phyloP scores from a whole-genome alignment of 306 rosid species.

The Cicer judaicum region DNA sequence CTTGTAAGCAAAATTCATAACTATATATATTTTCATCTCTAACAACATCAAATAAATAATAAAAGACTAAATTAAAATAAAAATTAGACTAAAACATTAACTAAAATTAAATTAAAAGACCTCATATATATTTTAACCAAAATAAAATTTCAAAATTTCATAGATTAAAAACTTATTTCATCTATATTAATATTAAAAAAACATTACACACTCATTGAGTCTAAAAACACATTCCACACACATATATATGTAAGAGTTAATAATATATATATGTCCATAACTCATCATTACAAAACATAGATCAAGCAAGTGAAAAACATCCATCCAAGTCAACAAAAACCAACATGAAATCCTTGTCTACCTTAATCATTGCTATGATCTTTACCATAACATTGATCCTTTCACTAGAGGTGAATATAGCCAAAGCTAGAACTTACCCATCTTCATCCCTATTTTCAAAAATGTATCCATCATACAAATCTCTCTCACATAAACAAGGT shows the following conservation, averaged over 20 bases:
- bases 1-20: too few relatives aligned
- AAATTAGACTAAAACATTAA: too few relatives aligned
- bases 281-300: slow-evolving; percentile 53
- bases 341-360: slow-evolving; percentile 65
- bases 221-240: too few relatives aligned
- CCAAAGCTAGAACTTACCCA: slow-evolving; percentile 58
- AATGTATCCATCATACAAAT: slow-evolving; percentile 41
- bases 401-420: slow-evolving; percentile 43
- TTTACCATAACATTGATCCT: slow-evolving; percentile 54
- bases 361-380: slow-evolving; percentile 52
- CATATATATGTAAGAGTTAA: neutral
- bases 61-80: too few relatives aligned
- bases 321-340: slow-evolving; percentile 51
- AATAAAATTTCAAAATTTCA: too few relatives aligned
- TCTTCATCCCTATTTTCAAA: slow-evolving; percentile 46
- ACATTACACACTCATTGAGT: neutral
- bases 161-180: too few relatives aligned
- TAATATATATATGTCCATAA: slow-evolving; percentile 30
- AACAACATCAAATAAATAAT: too few relatives aligned
- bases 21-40: too few relatives aligned
- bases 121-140: too few relatives aligned
- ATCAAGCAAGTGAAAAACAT: slow-evolving; percentile 53
- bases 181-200: too few relatives aligned
- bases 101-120: too few relatives aligned
- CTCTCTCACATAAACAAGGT: slow-evolving; percentile 36